phyloP scores from a whole-genome alignment of 306 rosid species.

The Cercis canadensis region DNA sequence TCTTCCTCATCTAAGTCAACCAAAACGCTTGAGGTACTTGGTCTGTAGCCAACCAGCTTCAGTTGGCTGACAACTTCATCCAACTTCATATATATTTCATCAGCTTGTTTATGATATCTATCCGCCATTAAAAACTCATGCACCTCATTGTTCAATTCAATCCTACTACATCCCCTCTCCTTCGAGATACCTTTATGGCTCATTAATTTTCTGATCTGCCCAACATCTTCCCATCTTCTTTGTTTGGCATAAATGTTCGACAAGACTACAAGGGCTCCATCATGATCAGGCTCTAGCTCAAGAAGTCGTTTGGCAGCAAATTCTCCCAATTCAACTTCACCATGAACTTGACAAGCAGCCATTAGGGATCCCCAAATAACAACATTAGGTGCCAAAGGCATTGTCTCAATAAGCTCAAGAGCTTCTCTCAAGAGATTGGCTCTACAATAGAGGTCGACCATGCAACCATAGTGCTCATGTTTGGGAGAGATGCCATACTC shows the following conservation, averaged over 20 bases:
- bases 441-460: constrained; percentile 89
- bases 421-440: constrained; percentile 80
- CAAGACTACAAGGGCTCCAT: constrained; percentile 80
- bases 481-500: constrained; percentile 69
- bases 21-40: constrained; percentile 55
- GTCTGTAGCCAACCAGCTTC: constrained; percentile 70
- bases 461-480: constrained; percentile 89
- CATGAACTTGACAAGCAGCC: constrained; percentile 78
- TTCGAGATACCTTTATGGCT: constrained; percentile 61
- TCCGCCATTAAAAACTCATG: constrained; percentile 83
- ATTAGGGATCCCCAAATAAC: constrained; percentile 91
- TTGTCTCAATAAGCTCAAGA: constrained; percentile 72
- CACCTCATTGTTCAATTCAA: constrained; percentile 67
- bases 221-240: constrained; percentile 80
- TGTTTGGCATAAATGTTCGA: constrained; percentile 84
- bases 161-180: constrained; percentile 79
- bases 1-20: constrained; percentile 81
- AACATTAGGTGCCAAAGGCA: constrained; percentile 81
- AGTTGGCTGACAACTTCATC: constrained; percentile 67
- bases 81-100: constrained; percentile 71
- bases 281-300: constrained; percentile 73
- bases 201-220: constrained; percentile 70
- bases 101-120: constrained; percentile 67
- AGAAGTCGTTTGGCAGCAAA: constrained; percentile 78
- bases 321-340: constrained; percentile 78